Evolutionary conservation across 1,139 yeast species (phyloP), one percentile per base, ranked within the genome.

Genomic region (Eremothecium sinecaudum): DNA sequence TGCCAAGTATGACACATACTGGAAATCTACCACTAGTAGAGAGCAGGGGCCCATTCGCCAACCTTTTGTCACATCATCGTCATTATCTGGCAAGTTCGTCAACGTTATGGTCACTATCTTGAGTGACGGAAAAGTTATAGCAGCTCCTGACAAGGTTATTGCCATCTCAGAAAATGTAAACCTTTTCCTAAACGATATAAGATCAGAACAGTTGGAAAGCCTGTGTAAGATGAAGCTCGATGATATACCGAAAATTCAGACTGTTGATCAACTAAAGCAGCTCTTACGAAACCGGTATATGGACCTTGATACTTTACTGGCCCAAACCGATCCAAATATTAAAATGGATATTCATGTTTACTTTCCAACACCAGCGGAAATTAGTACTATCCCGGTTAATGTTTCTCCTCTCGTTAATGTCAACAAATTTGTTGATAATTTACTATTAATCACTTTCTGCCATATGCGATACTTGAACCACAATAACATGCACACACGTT

Each of bases 1-100:
- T 27, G 78, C 94, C 4, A 83, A 86, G 61, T 87, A 83, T 53
- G 96, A 87, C 51, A 87, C 97, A 0, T 90, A 90, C 59, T 90
- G 98, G 98, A 90, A 87, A 59, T 78, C 94, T 1, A 81, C 94
- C 0, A 72, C 67, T 25, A 69, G 67, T 28, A 57, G 47, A 20
- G 41, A 46, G 28, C 41, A 32, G 4, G 38, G 38, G 14, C 45
- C 39, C 25, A 43, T 43, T 14, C 47, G 46, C 4, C 45, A 40
- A 11, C 47, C 93, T 4, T 75, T 84, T 51, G 94, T 90, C 12
- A 87, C 97, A 0, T 92, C 95, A 0, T 84, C 96, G 0, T 86
- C 96, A 1, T 64, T 90, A 34, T 72, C 79, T 13, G 97, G 97
- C 3, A 79, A 75, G 39, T 90, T 84, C 53, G 66, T 78, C 31